A percentile compares a stretch with the other conserved stretches of the same genome.
Conservation (phyloP, 495 filamentous ascomycete species). For the Cladorrhinum samala region DNA sequence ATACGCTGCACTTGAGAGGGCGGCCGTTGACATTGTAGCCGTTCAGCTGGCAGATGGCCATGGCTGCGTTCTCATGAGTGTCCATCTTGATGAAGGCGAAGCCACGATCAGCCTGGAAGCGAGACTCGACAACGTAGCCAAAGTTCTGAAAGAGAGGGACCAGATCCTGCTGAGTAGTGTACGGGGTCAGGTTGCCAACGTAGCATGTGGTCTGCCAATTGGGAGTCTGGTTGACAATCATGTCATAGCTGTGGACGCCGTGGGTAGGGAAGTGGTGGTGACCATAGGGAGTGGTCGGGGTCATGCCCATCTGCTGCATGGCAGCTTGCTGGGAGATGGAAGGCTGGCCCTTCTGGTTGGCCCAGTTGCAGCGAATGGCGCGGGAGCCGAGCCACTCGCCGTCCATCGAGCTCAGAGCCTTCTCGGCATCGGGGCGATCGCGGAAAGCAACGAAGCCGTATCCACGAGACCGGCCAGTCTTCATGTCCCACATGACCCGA, state of each 20-base stretch:
- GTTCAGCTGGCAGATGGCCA: constrained; percentile 96
- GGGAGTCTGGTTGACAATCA: constrained; percentile 95
- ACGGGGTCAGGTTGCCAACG: constrained; percentile 95
- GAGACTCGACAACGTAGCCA: constrained; percentile 92
- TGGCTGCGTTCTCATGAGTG: constrained; percentile 93
- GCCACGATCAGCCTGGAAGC: constrained; percentile 95
- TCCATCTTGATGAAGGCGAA: constrained; percentile 99
- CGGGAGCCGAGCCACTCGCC: constrained; percentile 99
- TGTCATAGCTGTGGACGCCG: constrained; percentile 93
- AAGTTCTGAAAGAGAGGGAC: constrained; percentile 98
- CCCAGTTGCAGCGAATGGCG: constrained; percentile 99
- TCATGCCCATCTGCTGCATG: constrained; percentile 98
- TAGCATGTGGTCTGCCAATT: constrained; percentile 99
- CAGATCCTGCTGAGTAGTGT: constrained; percentile 92
- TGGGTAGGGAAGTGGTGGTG: constrained; percentile 98
- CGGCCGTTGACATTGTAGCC: constrained; percentile 97
- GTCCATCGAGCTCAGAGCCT: constrained; percentile 95
- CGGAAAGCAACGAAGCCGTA: constrained; percentile 99
- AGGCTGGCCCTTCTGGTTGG: constrained; percentile 98
- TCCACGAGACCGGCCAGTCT: constrained; percentile 93
- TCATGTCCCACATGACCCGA: constrained; percentile 99
- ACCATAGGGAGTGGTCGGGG: constrained; percentile 90
- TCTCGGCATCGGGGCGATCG: constrained; percentile 89
- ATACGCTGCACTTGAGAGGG: constrained; percentile 94
- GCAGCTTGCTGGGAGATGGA: constrained; percentile 96